Evolutionary conservation across 1,284 basidiomycete species (phyloP).

Genomic region (Butyriboletus appendiculatus): DNA sequence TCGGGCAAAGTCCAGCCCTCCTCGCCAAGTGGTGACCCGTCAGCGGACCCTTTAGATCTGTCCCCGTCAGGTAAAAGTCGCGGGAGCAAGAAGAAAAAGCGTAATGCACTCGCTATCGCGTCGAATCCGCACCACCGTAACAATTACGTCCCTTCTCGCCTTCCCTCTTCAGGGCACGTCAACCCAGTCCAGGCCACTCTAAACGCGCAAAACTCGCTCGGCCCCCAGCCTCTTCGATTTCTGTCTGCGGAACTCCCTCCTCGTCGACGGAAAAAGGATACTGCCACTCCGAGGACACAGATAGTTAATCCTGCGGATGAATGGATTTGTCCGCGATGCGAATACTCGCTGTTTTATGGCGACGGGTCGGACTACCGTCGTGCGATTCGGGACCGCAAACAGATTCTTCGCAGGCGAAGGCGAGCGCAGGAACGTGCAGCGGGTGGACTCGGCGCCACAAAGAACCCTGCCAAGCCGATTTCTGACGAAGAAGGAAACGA

Average conservation of each 20-base stretch:
- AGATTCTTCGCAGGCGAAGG: slow-evolving; percentile 71
- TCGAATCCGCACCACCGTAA: slow-evolving; percentile 89
- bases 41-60: slow-evolving; percentile 41
- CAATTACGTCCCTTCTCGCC: slow-evolving; percentile 82
- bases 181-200: slow-evolving; percentile 40
- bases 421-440: slow-evolving; percentile 79
- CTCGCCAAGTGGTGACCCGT: slow-evolving; percentile 34
- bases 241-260: slow-evolving; percentile 66
- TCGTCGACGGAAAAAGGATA: slow-evolving; percentile 40
- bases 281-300: slow-evolving; percentile 35
- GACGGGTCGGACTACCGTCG: slow-evolving; percentile 63
- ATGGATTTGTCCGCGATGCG: slow-evolving; percentile 89
- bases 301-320: slow-evolving; percentile 71
- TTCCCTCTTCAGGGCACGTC: slow-evolving; percentile 57
- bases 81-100: slow-evolving; percentile 84
- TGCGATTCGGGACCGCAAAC: slow-evolving; percentile 74
- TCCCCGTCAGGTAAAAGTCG: slow-evolving; percentile 37
- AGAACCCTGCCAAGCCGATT: slow-evolving; percentile 31
- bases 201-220: slow-evolving; percentile 51
- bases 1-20: slow-evolving; percentile 40
- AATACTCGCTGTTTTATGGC: slow-evolving; percentile 84
- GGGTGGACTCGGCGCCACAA: slow-evolving; percentile 35
- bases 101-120: slow-evolving; percentile 81
- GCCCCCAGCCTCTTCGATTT: slow-evolving; percentile 63
- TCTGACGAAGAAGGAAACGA: slow-evolving; percentile 41